Base-by-base conservation (phyloP, 163 green algal species). In the Volvox carteri region DNA sequence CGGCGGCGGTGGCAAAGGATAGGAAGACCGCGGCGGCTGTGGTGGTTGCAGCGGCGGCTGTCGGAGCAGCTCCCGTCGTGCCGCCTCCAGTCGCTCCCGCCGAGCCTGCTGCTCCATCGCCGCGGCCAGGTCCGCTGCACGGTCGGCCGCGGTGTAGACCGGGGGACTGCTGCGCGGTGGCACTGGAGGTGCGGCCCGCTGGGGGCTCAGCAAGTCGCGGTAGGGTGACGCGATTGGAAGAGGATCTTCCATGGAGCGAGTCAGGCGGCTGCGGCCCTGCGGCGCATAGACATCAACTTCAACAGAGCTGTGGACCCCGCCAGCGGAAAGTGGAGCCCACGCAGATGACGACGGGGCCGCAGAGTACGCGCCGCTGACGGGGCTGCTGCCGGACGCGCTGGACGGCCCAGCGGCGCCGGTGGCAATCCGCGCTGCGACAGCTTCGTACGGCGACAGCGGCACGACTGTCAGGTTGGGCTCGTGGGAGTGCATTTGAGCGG, bases 11-110 rank as follows among this genome's bases (percentile, higher is more conserved):
- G 67, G 67, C 33, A 39, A 23, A 5, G 33, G 5, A 33, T 14
- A 35, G 18, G 41, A 41, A 5, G 9, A 16, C 41, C 16, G 28
- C 41, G 21, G 41, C 33, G 33, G 3, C 67, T 14, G 54, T 11
- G 62, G 16, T 39, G 28, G 33, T 8, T 42, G 28, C 39, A 58
- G 70, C 70, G 70, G 70, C 37, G 70, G 70, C 70, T 54, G 37
- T 16, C 39, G 70, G 70, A 78, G 39, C 39, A 78, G 70, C 70
- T 78, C 70, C 9, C 39, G 70, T 41, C 70, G 70, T 21, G 70
- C 73, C 42, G 44, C 33, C 3, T 65, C 44, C 44, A 50, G 44
- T 28, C 44, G 73, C n/a, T 81, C 73, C 73, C 25, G 44, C 2
- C 41, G 73, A 19, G 73, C 33, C 73, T 65, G 73, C 25, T 81